These are phyloP conservation scores for Phytophthora sp. DNA, from an alignment of 352 stramenopile species.

Conservation along the genomic window DNA sequence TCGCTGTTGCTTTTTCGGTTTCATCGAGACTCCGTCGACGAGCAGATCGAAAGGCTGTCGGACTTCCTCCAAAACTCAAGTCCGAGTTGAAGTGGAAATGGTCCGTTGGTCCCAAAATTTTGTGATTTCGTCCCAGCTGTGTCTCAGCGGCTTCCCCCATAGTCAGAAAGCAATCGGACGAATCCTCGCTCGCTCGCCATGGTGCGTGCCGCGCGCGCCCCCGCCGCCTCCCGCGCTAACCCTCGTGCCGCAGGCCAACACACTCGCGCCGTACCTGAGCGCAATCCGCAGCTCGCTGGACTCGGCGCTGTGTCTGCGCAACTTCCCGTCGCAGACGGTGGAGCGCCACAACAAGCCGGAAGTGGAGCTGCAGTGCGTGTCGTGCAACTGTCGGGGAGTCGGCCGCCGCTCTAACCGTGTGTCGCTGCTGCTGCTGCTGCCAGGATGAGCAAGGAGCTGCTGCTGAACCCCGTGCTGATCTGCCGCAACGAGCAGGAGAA, in stretches of 20 bases:
- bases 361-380: constrained; percentile 89
- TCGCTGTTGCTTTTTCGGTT: too few species aligned
- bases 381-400: background rate
- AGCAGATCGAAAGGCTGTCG: too few species aligned
- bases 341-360: constrained; percentile 98
- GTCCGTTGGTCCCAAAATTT: too few species aligned
- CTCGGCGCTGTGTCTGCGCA: constrained; percentile 92
- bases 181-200: constrained; percentile 20
- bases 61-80: too few species aligned
- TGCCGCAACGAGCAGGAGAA: constrained; percentile 93
- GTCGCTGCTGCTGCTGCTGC: background rate
- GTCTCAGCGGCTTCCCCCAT: constrained; percentile 13
- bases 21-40: too few species aligned
- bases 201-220: constrained; percentile 11
- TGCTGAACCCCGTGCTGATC: constrained; percentile 95
- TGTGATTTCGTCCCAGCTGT: too few species aligned
- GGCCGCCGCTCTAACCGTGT: background rate
- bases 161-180: constrained; percentile 23
- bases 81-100: too few species aligned
- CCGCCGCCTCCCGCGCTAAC: background rate
- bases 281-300: constrained; percentile 93
- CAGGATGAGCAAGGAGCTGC: constrained; percentile 91
- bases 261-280: constrained; percentile 92
- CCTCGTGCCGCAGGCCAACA: constrained; percentile 83
- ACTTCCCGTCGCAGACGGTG: constrained; percentile 96